Conservation (phyloP, 495 filamentous ascomycete species). For the Astrothelium subdiscretum region DNA sequence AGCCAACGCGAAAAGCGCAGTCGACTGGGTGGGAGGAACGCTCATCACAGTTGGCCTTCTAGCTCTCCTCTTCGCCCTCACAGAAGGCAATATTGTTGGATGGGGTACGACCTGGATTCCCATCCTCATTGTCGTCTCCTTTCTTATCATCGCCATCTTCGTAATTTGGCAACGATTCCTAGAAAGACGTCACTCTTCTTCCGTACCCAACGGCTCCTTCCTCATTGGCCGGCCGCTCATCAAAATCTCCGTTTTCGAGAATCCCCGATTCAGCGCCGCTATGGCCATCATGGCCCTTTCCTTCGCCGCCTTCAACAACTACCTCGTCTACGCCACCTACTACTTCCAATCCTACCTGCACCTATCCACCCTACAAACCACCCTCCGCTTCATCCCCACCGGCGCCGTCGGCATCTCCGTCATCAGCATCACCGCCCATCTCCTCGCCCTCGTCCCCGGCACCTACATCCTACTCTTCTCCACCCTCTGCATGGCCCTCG, state of each 20-base stretch:
- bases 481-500: slow-evolving; percentile 35
- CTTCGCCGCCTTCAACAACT: slow-evolving; percentile 49
- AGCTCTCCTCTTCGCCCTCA: slow-evolving; percentile 49
- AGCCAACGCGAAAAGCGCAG: slow-evolving; percentile 11
- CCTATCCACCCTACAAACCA: slow-evolving; percentile 42
- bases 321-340: slow-evolving; percentile 48
- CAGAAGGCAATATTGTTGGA: slow-evolving; percentile 52
- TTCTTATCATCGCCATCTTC: slow-evolving; percentile 48
- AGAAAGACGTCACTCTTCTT: slow-evolving; percentile 27
- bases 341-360: slow-evolving; percentile 52
- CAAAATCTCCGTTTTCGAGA: slow-evolving; percentile 45
- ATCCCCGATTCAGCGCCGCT: slow-evolving; percentile 42
- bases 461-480: slow-evolving; percentile 43
- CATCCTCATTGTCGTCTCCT: slow-evolving; percentile 48
- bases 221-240: slow-evolving; percentile 41
- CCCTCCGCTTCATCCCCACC: slow-evolving; percentile 49
- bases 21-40: slow-evolving; percentile 29
- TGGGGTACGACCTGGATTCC: slow-evolving; percentile 58
- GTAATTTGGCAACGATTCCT: slow-evolving; percentile 52
- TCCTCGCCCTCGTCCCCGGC: slow-evolving; percentile 41
- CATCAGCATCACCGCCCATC: slow-evolving; percentile 40
- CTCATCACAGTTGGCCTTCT: slow-evolving; percentile 31
- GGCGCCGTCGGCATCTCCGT: slow-evolving; percentile 41
- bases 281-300: slow-evolving; percentile 49
- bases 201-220: neutral